Percentiles rank a stretch among this genome's conserved stretches.
Conservation (phyloP, 169 alveolate species). For the Cryptosporidium ryanae region DNA sequence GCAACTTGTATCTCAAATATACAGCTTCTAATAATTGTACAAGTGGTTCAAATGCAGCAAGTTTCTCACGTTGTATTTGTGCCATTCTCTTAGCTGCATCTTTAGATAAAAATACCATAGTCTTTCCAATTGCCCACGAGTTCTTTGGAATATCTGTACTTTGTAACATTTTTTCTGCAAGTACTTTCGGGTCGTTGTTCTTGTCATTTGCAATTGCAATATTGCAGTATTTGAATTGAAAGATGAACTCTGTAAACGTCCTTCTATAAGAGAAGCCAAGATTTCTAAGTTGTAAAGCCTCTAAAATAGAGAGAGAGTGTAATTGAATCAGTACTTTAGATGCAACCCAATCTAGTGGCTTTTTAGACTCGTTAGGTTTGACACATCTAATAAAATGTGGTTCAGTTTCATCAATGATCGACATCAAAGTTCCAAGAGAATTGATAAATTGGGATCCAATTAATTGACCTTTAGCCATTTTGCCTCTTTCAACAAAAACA, state of each 20-base stretch:
- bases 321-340: slow-evolving; percentile 89
- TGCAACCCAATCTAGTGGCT: slow-evolving; percentile 89
- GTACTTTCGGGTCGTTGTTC: slow-evolving; percentile 80
- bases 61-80: slow-evolving; percentile 87
- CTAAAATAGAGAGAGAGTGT: slow-evolving; percentile 92
- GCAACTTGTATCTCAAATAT: slow-evolving; percentile 77
- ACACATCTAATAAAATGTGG: slow-evolving; percentile 91
- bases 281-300: slow-evolving; percentile 90
- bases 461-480: slow-evolving; percentile 90
- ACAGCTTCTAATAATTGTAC: slow-evolving; percentile 88
- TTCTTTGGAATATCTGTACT: slow-evolving; percentile 77
- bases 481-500: slow-evolving; percentile 87
- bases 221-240: slow-evolving; percentile 87
- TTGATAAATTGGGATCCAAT: slow-evolving; percentile 91
- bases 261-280: slow-evolving; percentile 92
- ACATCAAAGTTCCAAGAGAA: slow-evolving; percentile 88
- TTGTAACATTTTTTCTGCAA: slow-evolving; percentile 79
- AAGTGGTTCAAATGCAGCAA: slow-evolving; percentile 89
- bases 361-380: slow-evolving; percentile 90
- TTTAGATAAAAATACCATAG: slow-evolving; percentile 90
- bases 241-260: slow-evolving; percentile 86
- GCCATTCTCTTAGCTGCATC: slow-evolving; percentile 88
- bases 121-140: slow-evolving; percentile 86
- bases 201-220: slow-evolving; percentile 82
- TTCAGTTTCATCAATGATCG: slow-evolving; percentile 88